Evolutionary conservation across 306 rosid species (phyloP).

Genomic region (Rosa chinensis): DNA sequence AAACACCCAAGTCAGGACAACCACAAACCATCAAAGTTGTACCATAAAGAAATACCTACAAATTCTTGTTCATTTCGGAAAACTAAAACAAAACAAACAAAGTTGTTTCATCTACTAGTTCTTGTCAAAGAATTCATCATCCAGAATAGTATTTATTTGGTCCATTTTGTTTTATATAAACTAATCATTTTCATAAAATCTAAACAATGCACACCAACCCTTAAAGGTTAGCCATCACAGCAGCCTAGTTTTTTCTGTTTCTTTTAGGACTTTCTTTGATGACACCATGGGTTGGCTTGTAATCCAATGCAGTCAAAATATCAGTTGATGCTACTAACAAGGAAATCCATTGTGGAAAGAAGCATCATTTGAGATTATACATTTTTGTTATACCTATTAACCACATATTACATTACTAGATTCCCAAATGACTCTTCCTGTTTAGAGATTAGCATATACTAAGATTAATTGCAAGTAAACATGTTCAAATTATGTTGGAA

Average conservation of each 20-base stretch:
- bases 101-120: background rate
- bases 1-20: slow-evolving; percentile 24
- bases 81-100: background rate
- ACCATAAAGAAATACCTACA: background rate
- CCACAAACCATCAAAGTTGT: slow-evolving; percentile 14
- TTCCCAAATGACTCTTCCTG: background rate
- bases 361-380: background rate
- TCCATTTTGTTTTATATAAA: background rate
- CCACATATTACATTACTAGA: background rate
- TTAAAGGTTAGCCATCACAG: background rate
- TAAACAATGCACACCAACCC: background rate
- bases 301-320: slow-evolving; percentile 9
- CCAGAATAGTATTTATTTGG: background rate
- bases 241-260: background rate
- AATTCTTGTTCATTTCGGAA: background rate
- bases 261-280: background rate
- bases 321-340: background rate
- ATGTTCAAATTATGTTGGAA: background rate
- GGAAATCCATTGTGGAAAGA: background rate
- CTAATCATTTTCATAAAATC: background rate
- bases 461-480: background rate
- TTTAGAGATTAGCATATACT: background rate
- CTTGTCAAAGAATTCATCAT: slow-evolving; percentile 8
- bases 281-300: background rate
- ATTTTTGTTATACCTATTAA: background rate